phyloP scores from a whole-genome alignment of 2,329 filamentous ascomycete species.

The Davidsoniella neocaledoniae region DNA sequence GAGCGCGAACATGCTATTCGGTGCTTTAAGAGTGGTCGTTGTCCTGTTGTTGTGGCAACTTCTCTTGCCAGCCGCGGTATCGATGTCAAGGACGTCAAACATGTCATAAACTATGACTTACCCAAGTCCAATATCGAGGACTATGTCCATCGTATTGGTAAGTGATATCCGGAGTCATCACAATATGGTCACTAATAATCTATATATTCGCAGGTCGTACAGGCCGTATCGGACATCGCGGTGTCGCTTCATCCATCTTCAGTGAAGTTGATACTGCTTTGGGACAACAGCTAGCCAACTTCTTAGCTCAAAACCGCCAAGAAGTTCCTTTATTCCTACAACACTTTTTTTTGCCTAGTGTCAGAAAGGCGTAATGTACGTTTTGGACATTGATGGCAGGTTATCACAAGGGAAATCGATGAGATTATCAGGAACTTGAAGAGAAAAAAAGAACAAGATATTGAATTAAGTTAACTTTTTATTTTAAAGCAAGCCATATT shows the following conservation, averaged over 20 bases:
- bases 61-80: slow-evolving; percentile 77
- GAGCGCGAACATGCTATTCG: slow-evolving; percentile 89
- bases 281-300: slow-evolving; percentile 58
- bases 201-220: slow-evolving; percentile 50
- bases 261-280: slow-evolving; percentile 60
- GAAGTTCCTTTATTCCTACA: slow-evolving; percentile 68
- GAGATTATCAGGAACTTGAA: not conserved
- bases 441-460: not conserved
- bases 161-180: slow-evolving; percentile 16
- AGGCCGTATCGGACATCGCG: slow-evolving; percentile 76
- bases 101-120: slow-evolving; percentile 88
- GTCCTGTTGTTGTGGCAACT: slow-evolving; percentile 72
- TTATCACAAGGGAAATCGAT: too few relatives aligned
- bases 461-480: not conserved
- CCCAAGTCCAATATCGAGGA: slow-evolving; percentile 64
- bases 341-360: slow-evolving; percentile 40
- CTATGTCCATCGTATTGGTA: slow-evolving; percentile 88
- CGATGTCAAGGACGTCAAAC: slow-evolving; percentile 71
- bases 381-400: not conserved
- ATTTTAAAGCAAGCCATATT: not conserved
- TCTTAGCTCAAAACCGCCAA: slow-evolving; percentile 66
- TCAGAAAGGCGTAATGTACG: not conserved
- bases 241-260: slow-evolving; percentile 79
- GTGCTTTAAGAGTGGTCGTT: slow-evolving; percentile 57
- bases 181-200: not conserved